Evolutionary conservation across 1,284 basidiomycete species (phyloP).

Genomic region (Mycosarcoma mackinlayi): DNA sequence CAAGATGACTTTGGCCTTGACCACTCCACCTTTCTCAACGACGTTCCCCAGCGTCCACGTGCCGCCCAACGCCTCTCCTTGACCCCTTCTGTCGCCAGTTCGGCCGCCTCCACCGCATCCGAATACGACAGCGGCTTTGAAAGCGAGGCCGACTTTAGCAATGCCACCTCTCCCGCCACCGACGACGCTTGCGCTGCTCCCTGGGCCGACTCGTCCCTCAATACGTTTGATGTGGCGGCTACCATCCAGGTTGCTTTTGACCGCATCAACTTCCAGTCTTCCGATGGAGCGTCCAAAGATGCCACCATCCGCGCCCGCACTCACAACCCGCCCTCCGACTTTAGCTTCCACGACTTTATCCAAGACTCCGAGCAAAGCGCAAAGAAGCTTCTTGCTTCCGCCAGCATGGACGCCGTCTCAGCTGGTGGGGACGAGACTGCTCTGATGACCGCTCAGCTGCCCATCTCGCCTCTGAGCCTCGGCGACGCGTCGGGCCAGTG

Average conservation of each 20-base stretch:
- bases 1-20: constrained; percentile 24
- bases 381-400: constrained; percentile 4
- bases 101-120: constrained; percentile 54
- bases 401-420: constrained; percentile 7
- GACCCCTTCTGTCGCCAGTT: constrained; percentile 53
- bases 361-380: constrained; percentile 31
- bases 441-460: constrained; percentile 5
- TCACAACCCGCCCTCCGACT: constrained; percentile 21
- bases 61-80: constrained; percentile 53
- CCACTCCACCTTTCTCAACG: constrained; percentile 22
- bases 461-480: constrained; percentile 27
- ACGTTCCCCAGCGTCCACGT: constrained; percentile 45
- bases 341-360: constrained; percentile 60
- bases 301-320: constrained; percentile 15
- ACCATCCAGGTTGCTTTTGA: constrained; percentile 40
- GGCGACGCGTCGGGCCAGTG: constrained; percentile 11
- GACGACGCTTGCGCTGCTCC: constrained; percentile 22
- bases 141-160: constrained; percentile 38
- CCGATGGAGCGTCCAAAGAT: constrained; percentile 16
- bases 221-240: constrained; percentile 22
- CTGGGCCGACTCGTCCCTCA: constrained; percentile 25
- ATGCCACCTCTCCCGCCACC: constrained; percentile 26
- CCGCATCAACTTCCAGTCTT: constrained; percentile 41
- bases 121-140: constrained; percentile 49
- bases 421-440: background rate